Evolutionary conservation across 345 rosid genomes (phyloP), one percentile per base, ranked within the genome.

Genomic region (Pistacia atlantica): DNA sequence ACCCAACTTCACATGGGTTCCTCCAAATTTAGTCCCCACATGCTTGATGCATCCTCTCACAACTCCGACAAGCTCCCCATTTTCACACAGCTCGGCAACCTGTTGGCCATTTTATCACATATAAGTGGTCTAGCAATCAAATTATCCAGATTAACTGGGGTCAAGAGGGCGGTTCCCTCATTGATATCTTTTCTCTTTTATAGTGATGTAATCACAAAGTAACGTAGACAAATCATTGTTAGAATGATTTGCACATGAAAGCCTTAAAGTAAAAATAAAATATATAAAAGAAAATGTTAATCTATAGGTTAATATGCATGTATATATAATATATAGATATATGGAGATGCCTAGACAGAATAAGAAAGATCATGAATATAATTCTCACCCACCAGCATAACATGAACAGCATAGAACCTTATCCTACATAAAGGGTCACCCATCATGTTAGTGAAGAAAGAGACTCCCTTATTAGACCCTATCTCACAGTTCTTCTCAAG

Each of bases 11-110:
- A 87, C 64, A 76, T 64, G 25, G 1, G 60, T 72, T 57, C 67
- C 81, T 64, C 79, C 80, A 72, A 70, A 78, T 67, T 75, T 76
- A 75, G 88, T 80, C 80, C 82, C 86, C 66, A 84, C 87, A 80
- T 64, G 42, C 84, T 89, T 89, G 79, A 89, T 86, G 87, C 93
- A 89, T 51, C 93, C 90, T 79, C 85, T 77, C 28, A 89, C 85
- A 20, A 87, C 86, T 52, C 93, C 93, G 60, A 89, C 90, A 77
- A 87, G 81, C 78, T 86, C 89, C 85, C 89, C 83, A 76, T 71
- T 86, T 72, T 76, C 85, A 0, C 60, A 78, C 86, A 82, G 78
- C 86, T 86, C 90, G 11, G 93, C 93, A 5, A 89, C 88, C 93
- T 89, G 88, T 62, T 52, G 78, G 74, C 75, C 83, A 80, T 73